Conservation (phyloP, 768 basidiomycete species). For the Amanita subjunquillea region DNA sequence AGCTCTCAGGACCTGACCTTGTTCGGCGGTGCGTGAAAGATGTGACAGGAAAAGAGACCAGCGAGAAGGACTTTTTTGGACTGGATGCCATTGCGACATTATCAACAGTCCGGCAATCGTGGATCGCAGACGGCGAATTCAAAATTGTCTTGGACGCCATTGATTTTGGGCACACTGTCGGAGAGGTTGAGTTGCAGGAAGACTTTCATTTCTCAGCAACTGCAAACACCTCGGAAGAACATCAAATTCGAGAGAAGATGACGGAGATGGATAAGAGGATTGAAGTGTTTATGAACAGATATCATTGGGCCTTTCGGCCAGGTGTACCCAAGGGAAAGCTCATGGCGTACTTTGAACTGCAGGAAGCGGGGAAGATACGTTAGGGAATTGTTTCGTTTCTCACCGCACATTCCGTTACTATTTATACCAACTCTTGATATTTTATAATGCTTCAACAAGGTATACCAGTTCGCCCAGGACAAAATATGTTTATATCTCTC, state of each 20-base stretch:
- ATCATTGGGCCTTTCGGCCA: conserved; percentile 3
- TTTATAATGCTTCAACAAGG: not conserved
- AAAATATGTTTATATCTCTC: too few species aligned
- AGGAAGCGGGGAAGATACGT: conserved; percentile 2
- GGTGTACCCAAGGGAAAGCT: conserved; percentile 2
- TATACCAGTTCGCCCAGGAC: too few species aligned
- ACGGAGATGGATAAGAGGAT: conserved; percentile 2
- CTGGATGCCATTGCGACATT: conserved; percentile 2
- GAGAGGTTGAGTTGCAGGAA: conserved; percentile 2
- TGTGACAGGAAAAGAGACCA: not conserved
- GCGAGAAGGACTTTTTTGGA: conserved; percentile 3
- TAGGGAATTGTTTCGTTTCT: not conserved
- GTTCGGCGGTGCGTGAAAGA: not conserved
- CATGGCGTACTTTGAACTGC: conserved; percentile 1
- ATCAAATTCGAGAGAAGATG: conserved; percentile 3
- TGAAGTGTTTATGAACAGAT: conserved; percentile 3
- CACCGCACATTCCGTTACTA: not conserved
- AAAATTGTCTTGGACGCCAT: not conserved
- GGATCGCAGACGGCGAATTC: conserved; percentile 2
- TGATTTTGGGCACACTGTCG: conserved; percentile 1
- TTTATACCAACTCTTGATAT: too few species aligned
- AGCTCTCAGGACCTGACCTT: not conserved
- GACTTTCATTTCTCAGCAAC: not conserved
- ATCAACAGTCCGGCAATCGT: conserved; percentile 1
- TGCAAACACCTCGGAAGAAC: not conserved